These are phyloP conservation scores for Ensete ventricosum DNA, from an alignment of 176 grass and related monocot genomes.

Conservation along the genomic window DNA sequence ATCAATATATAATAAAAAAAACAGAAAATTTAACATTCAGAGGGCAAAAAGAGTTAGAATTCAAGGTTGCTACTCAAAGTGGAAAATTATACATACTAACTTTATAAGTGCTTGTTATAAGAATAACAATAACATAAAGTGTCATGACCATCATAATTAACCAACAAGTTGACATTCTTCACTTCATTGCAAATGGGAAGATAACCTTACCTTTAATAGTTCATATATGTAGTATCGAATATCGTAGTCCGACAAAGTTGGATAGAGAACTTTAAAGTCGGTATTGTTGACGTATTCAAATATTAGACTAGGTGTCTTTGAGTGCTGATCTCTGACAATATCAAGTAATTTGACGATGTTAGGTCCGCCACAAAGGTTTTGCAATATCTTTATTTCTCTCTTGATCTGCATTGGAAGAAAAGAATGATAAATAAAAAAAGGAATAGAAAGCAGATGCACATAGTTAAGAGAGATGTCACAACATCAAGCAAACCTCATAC, in stretches of 20 bases:
- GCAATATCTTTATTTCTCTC: slow-evolving; percentile 96
- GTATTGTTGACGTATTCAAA: slow-evolving; percentile 87
- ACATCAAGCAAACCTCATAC: neutral
- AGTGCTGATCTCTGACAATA: slow-evolving; percentile 87
- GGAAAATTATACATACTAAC: too few species aligned
- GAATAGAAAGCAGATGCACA: neutral
- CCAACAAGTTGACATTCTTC: neutral
- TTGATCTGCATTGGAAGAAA: slow-evolving; percentile 47
- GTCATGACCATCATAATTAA: neutral
- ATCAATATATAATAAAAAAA: neutral
- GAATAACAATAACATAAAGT: neutral
- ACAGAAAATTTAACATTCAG: neutral
- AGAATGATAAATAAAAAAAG: neutral
- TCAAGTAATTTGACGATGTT: slow-evolving; percentile 88
- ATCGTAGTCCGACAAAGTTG: slow-evolving; percentile 64
- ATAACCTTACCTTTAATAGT: slow-evolving; percentile 65
- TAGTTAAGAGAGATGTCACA: neutral
- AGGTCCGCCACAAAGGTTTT: slow-evolving; percentile 81
- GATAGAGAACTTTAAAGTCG: slow-evolving; percentile 94
- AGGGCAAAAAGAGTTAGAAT: neutral
- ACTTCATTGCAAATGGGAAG: slow-evolving; percentile 5
- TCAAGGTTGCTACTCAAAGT: neutral
- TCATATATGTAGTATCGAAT: slow-evolving; percentile 95
- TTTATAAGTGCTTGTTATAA: neutral
- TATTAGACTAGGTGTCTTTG: slow-evolving; percentile 81